Conservation (phyloP, 2,329 filamentous ascomycete genomes). For the Hysterium pulicare region DNA sequence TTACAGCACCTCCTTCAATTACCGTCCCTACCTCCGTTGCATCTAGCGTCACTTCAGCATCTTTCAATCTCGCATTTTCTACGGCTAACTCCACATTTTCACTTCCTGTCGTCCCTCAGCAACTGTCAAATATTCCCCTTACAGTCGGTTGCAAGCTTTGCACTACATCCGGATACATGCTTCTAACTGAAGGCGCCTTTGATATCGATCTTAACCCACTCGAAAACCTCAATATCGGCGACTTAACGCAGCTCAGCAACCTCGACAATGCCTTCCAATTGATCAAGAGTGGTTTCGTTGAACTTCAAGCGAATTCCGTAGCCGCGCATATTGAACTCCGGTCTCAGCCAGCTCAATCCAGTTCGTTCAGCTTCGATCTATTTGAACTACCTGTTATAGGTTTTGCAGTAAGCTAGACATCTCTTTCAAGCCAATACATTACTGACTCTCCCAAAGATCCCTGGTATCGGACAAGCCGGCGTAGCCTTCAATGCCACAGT, state of each 20-base stretch:
- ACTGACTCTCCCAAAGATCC: slow-evolving; percentile 26
- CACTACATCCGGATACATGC: slow-evolving; percentile 26
- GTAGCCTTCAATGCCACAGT: slow-evolving; percentile 31
- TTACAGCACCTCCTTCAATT: slow-evolving; percentile 12
- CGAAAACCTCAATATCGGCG: slow-evolving; percentile 20
- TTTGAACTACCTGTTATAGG: slow-evolving; percentile 26
- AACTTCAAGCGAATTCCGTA: slow-evolving; percentile 27
- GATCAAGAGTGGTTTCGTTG: slow-evolving; percentile 31
- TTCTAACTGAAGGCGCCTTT: slow-evolving; percentile 29
- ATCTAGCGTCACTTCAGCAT: slow-evolving; percentile 7
- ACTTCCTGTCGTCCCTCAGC: slow-evolving; percentile 13
- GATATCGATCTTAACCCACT: slow-evolving; percentile 23
- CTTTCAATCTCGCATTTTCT: slow-evolving; percentile 21
- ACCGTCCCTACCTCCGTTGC: slow-evolving; percentile 17
- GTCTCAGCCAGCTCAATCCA: slow-evolving; percentile 20
- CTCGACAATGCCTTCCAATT: slow-evolving; percentile 24
- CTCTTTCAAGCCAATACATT: background rate
- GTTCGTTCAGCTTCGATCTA: slow-evolving; percentile 19
- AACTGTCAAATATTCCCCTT: slow-evolving; percentile 16
- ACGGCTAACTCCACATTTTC: slow-evolving; percentile 24
- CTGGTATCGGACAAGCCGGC: slow-evolving; percentile 34
- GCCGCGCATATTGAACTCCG: slow-evolving; percentile 35
- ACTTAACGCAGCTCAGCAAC: no score
- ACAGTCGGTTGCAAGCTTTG: slow-evolving; percentile 38
- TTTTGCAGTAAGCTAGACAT: slow-evolving; percentile 14